Percentiles rank a stretch among this genome's conserved stretches.
Evolutionary conservation across 495 filamentous ascomycete species (phyloP).

Genomic region (Bombardia bombarda): DNA sequence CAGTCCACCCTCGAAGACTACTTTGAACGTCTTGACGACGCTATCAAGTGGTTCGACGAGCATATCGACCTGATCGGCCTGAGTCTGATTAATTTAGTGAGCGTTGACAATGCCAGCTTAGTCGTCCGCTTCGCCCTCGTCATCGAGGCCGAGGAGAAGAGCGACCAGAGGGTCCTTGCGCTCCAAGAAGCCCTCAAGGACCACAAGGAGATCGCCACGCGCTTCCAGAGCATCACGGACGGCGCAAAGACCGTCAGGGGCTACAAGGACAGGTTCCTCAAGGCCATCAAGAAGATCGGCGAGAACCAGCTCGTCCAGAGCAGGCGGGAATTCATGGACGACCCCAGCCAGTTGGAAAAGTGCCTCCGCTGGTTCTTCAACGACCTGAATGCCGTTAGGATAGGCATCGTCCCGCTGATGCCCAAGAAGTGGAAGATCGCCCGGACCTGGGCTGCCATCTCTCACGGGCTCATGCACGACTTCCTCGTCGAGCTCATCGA

Average conservation of each 20-base stretch:
- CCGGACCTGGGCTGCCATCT: constrained; percentile 79
- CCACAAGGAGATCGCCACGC: constrained; percentile 83
- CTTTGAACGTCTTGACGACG: constrained; percentile 79
- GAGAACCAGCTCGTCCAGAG: constrained; percentile 66
- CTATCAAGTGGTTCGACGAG: constrained; percentile 90
- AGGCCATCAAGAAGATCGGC: constrained; percentile 65
- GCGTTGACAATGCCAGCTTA: constrained; percentile 75
- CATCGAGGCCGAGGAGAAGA: constrained; percentile 92
- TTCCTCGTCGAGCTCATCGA: constrained; percentile 75
- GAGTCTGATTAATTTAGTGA: constrained; percentile 80
- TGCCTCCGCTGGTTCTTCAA: constrained; percentile 93
- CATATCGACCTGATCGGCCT: constrained; percentile 81
- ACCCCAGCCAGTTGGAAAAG: constrained; percentile 79
- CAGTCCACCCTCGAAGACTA: constrained; percentile 78
- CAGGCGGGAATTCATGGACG: constrained; percentile 67
- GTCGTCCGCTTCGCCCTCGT: constrained; percentile 87
- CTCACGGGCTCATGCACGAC: constrained; percentile 91
- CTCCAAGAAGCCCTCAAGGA: constrained; percentile 90
- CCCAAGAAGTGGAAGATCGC: constrained; percentile 98
- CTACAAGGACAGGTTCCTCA: constrained; percentile 91
- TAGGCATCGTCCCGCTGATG: constrained; percentile 82
- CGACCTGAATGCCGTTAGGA: constrained; percentile 83
- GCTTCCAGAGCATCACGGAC: constrained; percentile 90
- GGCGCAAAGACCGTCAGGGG: constrained; percentile 86
- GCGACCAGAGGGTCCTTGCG: constrained; percentile 81